A percentile compares a stretch with the other conserved stretches of the same genome.
phyloP scores from a whole-genome alignment of 2,329 filamentous ascomycete species.

The Colletotrichum cuscutae region DNA sequence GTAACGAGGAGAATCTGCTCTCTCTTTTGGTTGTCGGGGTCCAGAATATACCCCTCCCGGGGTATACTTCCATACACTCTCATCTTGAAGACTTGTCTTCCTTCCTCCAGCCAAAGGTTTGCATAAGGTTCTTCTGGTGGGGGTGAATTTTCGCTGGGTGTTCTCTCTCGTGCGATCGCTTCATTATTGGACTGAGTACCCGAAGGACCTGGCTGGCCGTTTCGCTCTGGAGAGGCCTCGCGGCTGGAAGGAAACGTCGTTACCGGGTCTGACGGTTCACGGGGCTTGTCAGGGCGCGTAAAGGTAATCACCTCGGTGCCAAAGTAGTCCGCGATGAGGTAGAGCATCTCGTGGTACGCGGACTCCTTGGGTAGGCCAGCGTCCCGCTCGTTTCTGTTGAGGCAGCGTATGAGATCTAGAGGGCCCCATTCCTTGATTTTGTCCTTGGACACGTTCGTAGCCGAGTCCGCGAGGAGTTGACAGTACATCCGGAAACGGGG shows the following conservation, averaged over 20 bases:
- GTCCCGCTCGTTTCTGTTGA: background rate
- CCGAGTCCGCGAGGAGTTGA: conserved; percentile 7
- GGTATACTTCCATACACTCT: conserved; percentile 2
- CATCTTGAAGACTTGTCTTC: conserved; percentile 3
- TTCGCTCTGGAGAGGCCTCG: too few species aligned
- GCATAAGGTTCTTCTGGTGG: background rate
- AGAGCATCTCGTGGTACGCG: conserved; percentile 24
- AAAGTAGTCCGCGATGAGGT: conserved; percentile 23
- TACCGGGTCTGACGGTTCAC: too few species aligned
- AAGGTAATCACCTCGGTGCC: conserved; percentile 20
- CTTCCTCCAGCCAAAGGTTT: background rate
- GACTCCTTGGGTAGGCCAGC: conserved; percentile 9
- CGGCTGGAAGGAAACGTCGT: too few species aligned
- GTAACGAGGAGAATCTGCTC: conserved; percentile 22
- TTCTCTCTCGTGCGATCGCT: too few species aligned
- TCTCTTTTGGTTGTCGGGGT: background rate
- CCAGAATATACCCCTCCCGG: background rate
- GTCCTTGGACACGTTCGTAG: background rate
- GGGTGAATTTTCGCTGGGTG: too few species aligned
- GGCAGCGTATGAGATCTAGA: conserved; percentile 1
- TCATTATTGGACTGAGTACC: too few species aligned
- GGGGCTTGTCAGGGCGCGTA: background rate
- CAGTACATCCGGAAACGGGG: conserved; percentile 21
- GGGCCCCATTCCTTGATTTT: background rate
- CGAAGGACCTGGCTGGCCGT: too few species aligned